Evolutionary conservation across 345 rosid species (phyloP).

Genomic region (Citrus australasica): DNA sequence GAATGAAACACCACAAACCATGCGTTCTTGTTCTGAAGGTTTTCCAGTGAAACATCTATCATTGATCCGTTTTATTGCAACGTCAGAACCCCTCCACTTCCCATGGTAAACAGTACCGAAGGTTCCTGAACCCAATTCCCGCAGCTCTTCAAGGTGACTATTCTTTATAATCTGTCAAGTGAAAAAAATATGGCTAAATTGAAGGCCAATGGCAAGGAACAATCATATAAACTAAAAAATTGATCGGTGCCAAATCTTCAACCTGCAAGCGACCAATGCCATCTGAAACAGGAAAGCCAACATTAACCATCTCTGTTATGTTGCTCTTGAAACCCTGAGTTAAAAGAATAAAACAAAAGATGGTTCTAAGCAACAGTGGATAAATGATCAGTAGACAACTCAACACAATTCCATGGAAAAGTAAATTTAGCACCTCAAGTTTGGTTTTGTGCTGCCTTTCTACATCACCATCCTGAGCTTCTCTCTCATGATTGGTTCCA

Average conservation of each 20-base stretch:
- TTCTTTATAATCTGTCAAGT: constrained; percentile 50
- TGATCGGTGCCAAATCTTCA: constrained; percentile 9
- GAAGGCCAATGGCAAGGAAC: not conserved
- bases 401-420: not conserved
- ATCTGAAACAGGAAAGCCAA: constrained; percentile 50
- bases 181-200: constrained; percentile 5
- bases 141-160: constrained; percentile 57
- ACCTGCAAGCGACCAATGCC: constrained; percentile 69
- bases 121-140: constrained; percentile 69
- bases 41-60: constrained; percentile 63
- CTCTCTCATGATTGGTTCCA: constrained; percentile 26
- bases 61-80: constrained; percentile 55
- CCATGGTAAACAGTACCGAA: constrained; percentile 74
- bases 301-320: constrained; percentile 38
- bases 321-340: constrained; percentile 48
- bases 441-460: constrained; percentile 41
- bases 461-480: constrained; percentile 20
- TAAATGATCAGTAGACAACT: not conserved
- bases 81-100: constrained; percentile 76
- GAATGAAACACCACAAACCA: constrained; percentile 35
- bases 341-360: not conserved
- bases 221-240: constrained; percentile 4
- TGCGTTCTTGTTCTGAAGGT: constrained; percentile 64
- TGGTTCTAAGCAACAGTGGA: not conserved
- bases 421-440: constrained; percentile 43